Conservation (phyloP, 148 eudicot species). For the Drosera capensis region DNA sequence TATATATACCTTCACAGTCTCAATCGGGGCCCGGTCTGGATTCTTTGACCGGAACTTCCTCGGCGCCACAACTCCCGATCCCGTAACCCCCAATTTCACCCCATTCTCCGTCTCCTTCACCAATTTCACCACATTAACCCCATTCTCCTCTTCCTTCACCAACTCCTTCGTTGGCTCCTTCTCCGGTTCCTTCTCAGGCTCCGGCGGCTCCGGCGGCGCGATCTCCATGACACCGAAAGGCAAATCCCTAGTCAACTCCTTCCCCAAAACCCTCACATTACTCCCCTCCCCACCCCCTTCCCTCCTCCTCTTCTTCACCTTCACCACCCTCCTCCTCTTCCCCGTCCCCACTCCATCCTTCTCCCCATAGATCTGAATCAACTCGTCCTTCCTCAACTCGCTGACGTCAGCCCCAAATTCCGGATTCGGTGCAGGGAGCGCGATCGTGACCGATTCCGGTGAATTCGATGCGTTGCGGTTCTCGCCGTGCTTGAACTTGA, state of each 20-base stretch:
- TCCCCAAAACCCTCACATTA: background rate
- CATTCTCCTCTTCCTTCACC: slow-evolving; percentile 24
- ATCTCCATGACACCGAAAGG: slow-evolving; percentile 74
- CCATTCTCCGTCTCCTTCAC: no score
- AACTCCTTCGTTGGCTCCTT: slow-evolving; percentile 9
- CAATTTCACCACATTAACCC: slow-evolving; percentile 36
- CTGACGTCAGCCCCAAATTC: slow-evolving; percentile 7
- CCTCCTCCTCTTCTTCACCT: background rate
- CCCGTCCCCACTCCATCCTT: slow-evolving; percentile 62
- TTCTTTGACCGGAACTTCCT: slow-evolving; percentile 78
- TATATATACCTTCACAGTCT: slow-evolving; percentile 72
- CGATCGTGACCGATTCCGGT: background rate
- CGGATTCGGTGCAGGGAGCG: background rate
- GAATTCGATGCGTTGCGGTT: slow-evolving; percentile 8
- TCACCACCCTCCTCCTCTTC: slow-evolving; percentile 18
- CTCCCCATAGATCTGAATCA: slow-evolving; percentile 56
- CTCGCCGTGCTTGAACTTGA: slow-evolving; percentile 42
- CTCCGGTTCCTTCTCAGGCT: slow-evolving; percentile 5
- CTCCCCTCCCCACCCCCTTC: background rate
- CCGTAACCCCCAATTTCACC: no score
- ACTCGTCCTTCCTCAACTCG: slow-evolving; percentile 24
- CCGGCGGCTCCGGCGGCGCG: slow-evolving; percentile 34
- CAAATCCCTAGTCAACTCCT: slow-evolving; percentile 42
- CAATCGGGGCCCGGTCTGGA: slow-evolving; percentile 52
- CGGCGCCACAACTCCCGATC: slow-evolving; percentile 10